Percentiles rank a stretch among this genome's conserved stretches.
Evolutionary conservation across 2,329 filamentous ascomycete species (phyloP).

Genomic region (Reticulascus tulasneorum): DNA sequence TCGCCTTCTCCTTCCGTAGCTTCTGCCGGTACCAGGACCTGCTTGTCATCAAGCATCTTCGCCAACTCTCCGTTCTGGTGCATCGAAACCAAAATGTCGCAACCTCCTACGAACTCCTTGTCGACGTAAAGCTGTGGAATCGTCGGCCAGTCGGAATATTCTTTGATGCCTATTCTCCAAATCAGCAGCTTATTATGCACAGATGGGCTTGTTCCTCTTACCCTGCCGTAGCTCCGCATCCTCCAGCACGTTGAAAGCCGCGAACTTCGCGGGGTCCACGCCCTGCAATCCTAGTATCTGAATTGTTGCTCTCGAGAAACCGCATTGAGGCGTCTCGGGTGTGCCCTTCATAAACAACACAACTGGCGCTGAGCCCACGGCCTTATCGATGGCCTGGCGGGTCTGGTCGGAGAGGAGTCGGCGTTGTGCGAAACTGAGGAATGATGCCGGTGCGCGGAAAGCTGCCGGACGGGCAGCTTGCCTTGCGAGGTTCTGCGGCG

Average conservation of each 20-base stretch:
- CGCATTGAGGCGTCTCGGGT: constrained; percentile 91
- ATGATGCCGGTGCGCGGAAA: constrained; percentile 13
- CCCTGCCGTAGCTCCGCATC: constrained; percentile 80
- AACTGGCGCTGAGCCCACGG: constrained; percentile 80
- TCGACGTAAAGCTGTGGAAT: constrained; percentile 95
- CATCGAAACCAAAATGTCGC: constrained; percentile 95
- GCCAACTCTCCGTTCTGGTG: constrained; percentile 92
- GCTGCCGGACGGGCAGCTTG: constrained; percentile 32
- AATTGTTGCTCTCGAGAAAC: constrained; percentile 91
- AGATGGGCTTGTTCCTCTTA: constrained; percentile 33
- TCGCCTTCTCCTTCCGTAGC: constrained; percentile 26
- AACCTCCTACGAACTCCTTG: constrained; percentile 96
- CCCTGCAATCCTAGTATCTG: constrained; percentile 94
- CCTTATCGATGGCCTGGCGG: constrained; percentile 81
- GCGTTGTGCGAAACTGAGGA: constrained; percentile 34
- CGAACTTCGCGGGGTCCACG: constrained; percentile 91
- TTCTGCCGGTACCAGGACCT: constrained; percentile 64
- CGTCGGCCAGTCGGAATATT: constrained; percentile 98
- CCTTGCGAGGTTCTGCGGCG: constrained; percentile 31
- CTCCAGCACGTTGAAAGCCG: constrained; percentile 96
- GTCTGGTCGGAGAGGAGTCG: constrained; percentile 80
- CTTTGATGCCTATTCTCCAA: constrained; percentile 74
- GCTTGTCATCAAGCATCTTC: constrained; percentile 88
- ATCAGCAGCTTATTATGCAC: constrained; percentile 3
- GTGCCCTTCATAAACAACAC: constrained; percentile 99